Conservation (phyloP, 495 filamentous ascomycete species). For the Talaromyces ruber region DNA sequence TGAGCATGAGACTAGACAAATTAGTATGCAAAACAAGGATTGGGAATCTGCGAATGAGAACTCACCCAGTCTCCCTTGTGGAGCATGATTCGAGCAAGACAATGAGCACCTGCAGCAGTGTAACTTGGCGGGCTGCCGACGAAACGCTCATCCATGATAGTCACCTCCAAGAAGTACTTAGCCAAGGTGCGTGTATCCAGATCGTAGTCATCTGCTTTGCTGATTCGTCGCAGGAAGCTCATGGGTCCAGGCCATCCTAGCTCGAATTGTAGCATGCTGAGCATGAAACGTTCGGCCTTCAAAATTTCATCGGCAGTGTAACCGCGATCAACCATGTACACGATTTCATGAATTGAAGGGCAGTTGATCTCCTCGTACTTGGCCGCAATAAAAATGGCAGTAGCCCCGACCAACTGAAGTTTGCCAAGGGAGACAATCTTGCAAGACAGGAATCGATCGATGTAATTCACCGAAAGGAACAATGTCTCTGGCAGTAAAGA, state of each 20-base stretch:
- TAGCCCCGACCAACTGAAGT: constrained; percentile 92
- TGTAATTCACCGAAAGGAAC: constrained; percentile 88
- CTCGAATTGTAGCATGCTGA: constrained; percentile 88
- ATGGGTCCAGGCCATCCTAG: constrained; percentile 96
- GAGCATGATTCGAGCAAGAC: constrained; percentile 80
- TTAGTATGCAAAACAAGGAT: not conserved
- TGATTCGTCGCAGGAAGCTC: constrained; percentile 93
- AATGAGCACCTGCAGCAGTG: constrained; percentile 85
- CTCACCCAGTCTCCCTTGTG: constrained; percentile 89
- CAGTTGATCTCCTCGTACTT: constrained; percentile 99
- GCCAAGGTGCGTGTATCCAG: constrained; percentile 90
- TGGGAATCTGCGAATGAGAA: constrained; percentile 6
- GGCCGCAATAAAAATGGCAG: constrained; percentile 89
- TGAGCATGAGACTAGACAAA: constrained; percentile 41
- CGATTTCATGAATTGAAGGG: constrained; percentile 87
- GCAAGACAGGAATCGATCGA: constrained; percentile 90
- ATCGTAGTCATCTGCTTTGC: constrained; percentile 98
- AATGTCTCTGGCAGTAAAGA: constrained; percentile 86
- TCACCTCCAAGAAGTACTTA: constrained; percentile 96
- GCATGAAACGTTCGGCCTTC: constrained; percentile 97
- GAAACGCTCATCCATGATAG: constrained; percentile 97
- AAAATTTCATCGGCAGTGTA: constrained; percentile 87
- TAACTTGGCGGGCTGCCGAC: constrained; percentile 86
- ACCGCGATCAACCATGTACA: constrained; percentile 95
- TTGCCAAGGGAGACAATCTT: constrained; percentile 94